These are phyloP conservation scores for Tubosaeta sp. DNA, from an alignment of 768 basidiomycete species.

Conservation along the genomic window DNA sequence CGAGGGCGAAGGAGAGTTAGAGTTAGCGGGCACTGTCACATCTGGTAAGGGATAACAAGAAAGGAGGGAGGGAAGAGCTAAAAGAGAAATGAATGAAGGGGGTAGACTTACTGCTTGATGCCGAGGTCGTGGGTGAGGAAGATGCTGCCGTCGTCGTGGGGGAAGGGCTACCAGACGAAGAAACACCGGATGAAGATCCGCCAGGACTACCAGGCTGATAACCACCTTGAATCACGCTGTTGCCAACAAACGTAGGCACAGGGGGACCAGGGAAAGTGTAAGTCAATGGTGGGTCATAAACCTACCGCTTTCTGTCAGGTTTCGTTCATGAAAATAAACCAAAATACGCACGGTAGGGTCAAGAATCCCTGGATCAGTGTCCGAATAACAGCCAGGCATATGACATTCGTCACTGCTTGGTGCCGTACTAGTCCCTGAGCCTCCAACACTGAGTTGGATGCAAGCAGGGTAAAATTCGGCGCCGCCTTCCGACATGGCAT, in stretches of 20 bases:
- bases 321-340: background rate
- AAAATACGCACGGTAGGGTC: slow-evolving; percentile 37
- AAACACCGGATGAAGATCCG: background rate
- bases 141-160: slow-evolving; percentile 8
- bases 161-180: slow-evolving; percentile 13
- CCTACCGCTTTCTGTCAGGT: slow-evolving; percentile 8
- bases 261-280: slow-evolving; percentile 56
- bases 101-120: slow-evolving; percentile 17
- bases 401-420: slow-evolving; percentile 39
- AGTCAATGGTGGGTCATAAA: slow-evolving; percentile 29
- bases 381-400: slow-evolving; percentile 69
- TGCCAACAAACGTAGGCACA: slow-evolving; percentile 40
- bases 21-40: slow-evolving; percentile 24
- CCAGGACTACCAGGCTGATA: slow-evolving; percentile 12
- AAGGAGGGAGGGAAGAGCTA: background rate
- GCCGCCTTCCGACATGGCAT: slow-evolving; percentile 49
- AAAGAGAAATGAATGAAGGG: background rate
- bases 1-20: slow-evolving; percentile 12
- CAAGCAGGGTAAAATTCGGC: slow-evolving; percentile 41
- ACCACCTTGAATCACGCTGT: slow-evolving; percentile 10
- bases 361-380: slow-evolving; percentile 66
- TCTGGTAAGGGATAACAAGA: slow-evolving; percentile 15
- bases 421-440: slow-evolving; percentile 20
- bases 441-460: slow-evolving; percentile 27
- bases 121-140: slow-evolving; percentile 12